Base-by-base conservation (phyloP, 2,329 filamentous ascomycete genomes). In the Hypoxylon sp. region DNA sequence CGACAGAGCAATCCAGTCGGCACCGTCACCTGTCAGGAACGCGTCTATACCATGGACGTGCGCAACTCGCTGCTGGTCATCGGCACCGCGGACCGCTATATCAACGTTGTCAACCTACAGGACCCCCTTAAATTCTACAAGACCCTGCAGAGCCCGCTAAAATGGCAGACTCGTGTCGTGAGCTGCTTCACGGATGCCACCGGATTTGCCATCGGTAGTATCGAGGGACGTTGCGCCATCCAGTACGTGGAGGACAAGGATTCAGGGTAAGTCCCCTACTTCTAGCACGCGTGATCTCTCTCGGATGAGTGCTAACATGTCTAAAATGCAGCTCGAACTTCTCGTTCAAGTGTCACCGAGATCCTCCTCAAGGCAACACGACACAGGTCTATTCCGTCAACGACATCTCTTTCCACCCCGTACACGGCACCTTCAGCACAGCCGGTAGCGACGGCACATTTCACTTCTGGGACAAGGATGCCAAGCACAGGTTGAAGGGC, bases 241-340 rank as follows among this genome's bases (percentile, higher is more conserved):
- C 96, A 99, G 78, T 98, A 99, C 74, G 93, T 97, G 33, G 95
- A 99, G 74, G 96, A 99, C 44, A 97, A 97, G 80, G 93, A 99
- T 77, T 83, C 91, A 2, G 87, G 80, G 90, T 90, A 82, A 75
- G 83, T 74, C 30, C 12, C 16, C 20, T 12, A 42, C 38, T 14
- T 33, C 14, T 30, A 33, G 2, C 9, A 20, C 7, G 11, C 18
- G 42, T 40, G 12, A 12, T 28, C 12, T 30, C 12, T 59, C 11
- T n/a, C 22, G 16, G 14, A 14, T n/a, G 20, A 24, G 48, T 67
- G 36, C 51, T 70, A 32, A 65, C 26, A 26, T 18, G 6, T 26
- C 33, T 16, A 45, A 42, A 54, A 33, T 8, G 59, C 70, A 91
- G 89, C 74, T 91, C 90, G 75, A 98, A 99, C 83, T 99, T 99